phyloP scores from a whole-genome alignment of 495 filamentous ascomycete genomes.

The Hypomontagnella submonticulosa region DNA sequence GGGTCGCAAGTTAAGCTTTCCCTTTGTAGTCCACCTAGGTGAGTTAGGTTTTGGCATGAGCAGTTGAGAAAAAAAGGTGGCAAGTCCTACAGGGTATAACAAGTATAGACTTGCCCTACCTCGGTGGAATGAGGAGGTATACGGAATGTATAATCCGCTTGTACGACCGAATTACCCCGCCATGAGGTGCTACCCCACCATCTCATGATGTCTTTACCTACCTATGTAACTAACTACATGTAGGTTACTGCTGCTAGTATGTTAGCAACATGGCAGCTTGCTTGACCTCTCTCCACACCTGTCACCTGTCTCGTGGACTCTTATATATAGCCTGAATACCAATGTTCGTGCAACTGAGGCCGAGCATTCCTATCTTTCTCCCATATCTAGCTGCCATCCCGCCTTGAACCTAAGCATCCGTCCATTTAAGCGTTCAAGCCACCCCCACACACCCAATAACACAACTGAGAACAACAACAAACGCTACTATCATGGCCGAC shows the following conservation, averaged over 20 bases:
- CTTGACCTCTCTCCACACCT: slow-evolving; percentile 26
- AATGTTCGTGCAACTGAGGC: slow-evolving; percentile 22
- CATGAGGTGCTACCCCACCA: slow-evolving; percentile 36
- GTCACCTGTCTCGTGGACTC: slow-evolving; percentile 38
- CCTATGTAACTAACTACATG: not conserved
- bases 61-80: too few species aligned
- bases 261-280: slow-evolving; percentile 8
- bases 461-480: slow-evolving; percentile 1
- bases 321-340: slow-evolving; percentile 44
- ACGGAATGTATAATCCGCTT: slow-evolving; percentile 38
- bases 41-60: too few species aligned
- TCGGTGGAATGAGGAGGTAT: slow-evolving; percentile 41
- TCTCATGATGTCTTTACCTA: slow-evolving; percentile 26
- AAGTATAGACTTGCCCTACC: slow-evolving; percentile 1
- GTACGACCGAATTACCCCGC: slow-evolving; percentile 41
- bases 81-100: too few species aligned
- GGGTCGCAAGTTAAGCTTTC: too few species aligned
- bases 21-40: too few species aligned
- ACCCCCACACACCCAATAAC: slow-evolving; percentile 19
- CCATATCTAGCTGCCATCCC: slow-evolving; percentile 31
- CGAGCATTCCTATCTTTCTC: slow-evolving; percentile 14
- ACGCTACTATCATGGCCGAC: slow-evolving; percentile 51
- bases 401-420: slow-evolving; percentile 12
- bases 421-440: not conserved
- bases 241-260: slow-evolving; percentile 14